These are phyloP conservation scores for Leccinum pallidistipes DNA, from an alignment of 1,284 basidiomycete species.

Conservation along the genomic window DNA sequence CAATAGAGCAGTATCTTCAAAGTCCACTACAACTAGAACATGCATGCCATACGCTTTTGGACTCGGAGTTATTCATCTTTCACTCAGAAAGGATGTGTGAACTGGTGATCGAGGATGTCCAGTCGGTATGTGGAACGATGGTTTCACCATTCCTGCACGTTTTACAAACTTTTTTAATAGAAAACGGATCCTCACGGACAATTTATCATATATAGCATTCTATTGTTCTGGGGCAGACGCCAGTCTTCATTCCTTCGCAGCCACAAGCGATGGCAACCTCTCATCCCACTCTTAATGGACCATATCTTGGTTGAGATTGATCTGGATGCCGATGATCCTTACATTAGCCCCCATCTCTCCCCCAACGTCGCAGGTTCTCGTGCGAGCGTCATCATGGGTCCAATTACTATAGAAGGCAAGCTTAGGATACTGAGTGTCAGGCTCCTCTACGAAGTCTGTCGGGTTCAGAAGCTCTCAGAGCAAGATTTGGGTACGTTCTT, in stretches of 20 bases:
- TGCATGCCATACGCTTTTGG: slow-evolving; percentile 72
- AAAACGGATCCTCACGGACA: slow-evolving; percentile 87
- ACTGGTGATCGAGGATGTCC: slow-evolving; percentile 67
- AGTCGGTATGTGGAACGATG: slow-evolving; percentile 49
- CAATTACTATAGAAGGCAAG: slow-evolving; percentile 78
- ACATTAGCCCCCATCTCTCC: slow-evolving; percentile 41
- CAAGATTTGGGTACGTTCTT: slow-evolving; percentile 69
- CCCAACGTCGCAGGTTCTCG: slow-evolving; percentile 39
- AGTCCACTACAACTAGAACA: slow-evolving; percentile 79
- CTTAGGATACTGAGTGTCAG: slow-evolving; percentile 70
- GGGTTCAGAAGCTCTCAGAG: slow-evolving; percentile 79
- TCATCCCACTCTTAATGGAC: slow-evolving; percentile 83
- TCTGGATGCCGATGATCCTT: slow-evolving; percentile 61
- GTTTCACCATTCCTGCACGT: background rate
- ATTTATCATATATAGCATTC: slow-evolving; percentile 77
- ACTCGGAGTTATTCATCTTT: slow-evolving; percentile 83
- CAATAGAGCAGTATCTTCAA: slow-evolving; percentile 77
- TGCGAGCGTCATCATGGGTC: slow-evolving; percentile 42
- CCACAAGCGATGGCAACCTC: slow-evolving; percentile 77
- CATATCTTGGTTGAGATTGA: slow-evolving; percentile 72
- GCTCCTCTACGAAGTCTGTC: slow-evolving; percentile 88
- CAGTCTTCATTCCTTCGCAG: slow-evolving; percentile 72
- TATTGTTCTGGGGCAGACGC: slow-evolving; percentile 75
- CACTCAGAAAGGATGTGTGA: slow-evolving; percentile 90
- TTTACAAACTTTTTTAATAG: slow-evolving; percentile 39